phyloP scores from a whole-genome alignment of 345 rosid species.

The Ricinus communis region DNA sequence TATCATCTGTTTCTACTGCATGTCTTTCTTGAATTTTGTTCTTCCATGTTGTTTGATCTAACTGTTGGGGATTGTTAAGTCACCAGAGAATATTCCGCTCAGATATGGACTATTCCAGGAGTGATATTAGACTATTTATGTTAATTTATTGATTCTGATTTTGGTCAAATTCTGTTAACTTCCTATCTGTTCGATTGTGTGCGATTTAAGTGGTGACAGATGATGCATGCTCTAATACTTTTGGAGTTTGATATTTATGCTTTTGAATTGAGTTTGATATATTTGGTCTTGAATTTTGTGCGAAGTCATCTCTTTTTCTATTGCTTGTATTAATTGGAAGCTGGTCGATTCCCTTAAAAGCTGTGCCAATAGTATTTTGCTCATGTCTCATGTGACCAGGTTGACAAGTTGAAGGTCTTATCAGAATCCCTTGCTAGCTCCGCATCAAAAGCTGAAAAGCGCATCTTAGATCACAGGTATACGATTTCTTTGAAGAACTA shows the following conservation, averaged over 20 bases:
- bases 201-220: not conserved
- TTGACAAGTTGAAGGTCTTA: constrained; percentile 89
- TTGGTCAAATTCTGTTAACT: not conserved
- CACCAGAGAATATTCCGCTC: not conserved
- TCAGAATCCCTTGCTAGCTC: constrained; percentile 89
- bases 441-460: constrained; percentile 76
- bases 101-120: no score
- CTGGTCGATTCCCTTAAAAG: not conserved
- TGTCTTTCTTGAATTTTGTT: not conserved
- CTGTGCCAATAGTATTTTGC: constrained; percentile 11
- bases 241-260: not conserved
- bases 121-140: not conserved
- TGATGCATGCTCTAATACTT: not conserved
- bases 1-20: constrained; percentile 6
- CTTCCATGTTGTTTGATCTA: constrained; percentile 1
- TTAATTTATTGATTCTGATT: not conserved
- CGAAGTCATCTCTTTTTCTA: not conserved
- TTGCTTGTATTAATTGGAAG: not conserved
- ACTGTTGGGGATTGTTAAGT: no score
- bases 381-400: constrained; percentile 41
- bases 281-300: not conserved
- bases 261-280: not conserved
- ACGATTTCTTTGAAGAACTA: constrained; percentile 5
- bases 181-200: not conserved
- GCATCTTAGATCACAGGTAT: constrained; percentile 79